phyloP scores from a whole-genome alignment of 768 basidiomycete species.

The Hydnum rufescens region DNA sequence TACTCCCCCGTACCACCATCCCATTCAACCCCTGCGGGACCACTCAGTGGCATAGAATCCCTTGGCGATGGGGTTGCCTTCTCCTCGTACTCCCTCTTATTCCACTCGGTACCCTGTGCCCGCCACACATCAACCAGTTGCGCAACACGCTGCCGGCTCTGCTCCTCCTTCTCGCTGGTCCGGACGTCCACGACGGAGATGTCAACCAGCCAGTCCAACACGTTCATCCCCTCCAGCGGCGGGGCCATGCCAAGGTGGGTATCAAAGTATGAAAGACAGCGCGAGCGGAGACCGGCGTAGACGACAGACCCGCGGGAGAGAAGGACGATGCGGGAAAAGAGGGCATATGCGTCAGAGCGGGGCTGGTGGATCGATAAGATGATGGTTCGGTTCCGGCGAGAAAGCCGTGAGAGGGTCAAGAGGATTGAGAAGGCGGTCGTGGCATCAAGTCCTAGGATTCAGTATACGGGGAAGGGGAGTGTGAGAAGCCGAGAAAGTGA shows the following conservation, averaged over 20 bases:
- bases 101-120: constrained; percentile 5
- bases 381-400: constrained; percentile 26
- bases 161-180: constrained; percentile 20
- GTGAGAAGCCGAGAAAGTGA: constrained; percentile 4
- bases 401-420: constrained; percentile 24
- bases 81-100: not conserved
- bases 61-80: too few relatives aligned
- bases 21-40: constrained; percentile 2
- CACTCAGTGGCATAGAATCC: too few relatives aligned
- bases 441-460: constrained; percentile 10
- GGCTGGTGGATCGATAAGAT: constrained; percentile 55
- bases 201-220: constrained; percentile 27
- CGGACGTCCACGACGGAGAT: constrained; percentile 24
- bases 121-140: constrained; percentile 21
- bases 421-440: constrained; percentile 19
- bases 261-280: constrained; percentile 21
- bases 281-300: constrained; percentile 11
- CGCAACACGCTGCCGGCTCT: constrained; percentile 18
- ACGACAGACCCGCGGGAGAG: constrained; percentile 30
- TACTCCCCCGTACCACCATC: not conserved
- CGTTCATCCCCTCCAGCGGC: constrained; percentile 22
- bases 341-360: constrained; percentile 34
- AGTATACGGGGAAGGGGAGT: too few relatives aligned
- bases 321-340: constrained; percentile 40
- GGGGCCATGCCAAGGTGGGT: constrained; percentile 17